Evolutionary conservation across 2,329 filamentous ascomycete species (phyloP).

Genomic region (Aspergillus ochraceus): DNA sequence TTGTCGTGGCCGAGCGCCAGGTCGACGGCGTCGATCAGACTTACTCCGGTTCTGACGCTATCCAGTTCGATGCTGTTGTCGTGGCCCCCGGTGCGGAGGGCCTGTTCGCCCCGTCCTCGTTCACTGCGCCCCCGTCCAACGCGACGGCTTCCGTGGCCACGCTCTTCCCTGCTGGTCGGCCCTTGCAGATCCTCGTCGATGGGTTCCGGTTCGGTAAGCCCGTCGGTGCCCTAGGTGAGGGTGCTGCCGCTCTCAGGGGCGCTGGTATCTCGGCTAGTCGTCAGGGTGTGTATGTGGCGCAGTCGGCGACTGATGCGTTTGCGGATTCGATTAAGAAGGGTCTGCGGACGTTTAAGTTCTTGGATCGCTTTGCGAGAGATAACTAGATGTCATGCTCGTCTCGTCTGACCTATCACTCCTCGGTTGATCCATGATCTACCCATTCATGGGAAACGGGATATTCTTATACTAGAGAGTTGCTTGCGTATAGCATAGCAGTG

Average conservation of each 20-base stretch:
- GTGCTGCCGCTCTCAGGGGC: slow-evolving; percentile 38
- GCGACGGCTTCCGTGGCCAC: slow-evolving; percentile 48
- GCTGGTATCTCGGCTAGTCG: slow-evolving; percentile 45
- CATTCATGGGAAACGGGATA: not conserved
- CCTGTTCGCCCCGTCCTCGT: slow-evolving; percentile 47
- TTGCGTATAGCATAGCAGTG: no score
- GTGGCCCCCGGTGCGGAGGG: slow-evolving; percentile 55
- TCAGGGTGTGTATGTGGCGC: slow-evolving; percentile 37
- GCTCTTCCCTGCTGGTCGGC: slow-evolving; percentile 64
- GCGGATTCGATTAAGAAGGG: slow-evolving; percentile 56
- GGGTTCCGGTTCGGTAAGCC: slow-evolving; percentile 71
- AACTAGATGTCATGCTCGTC: slow-evolving; percentile 12
- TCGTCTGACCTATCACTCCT: not conserved
- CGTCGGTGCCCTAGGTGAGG: slow-evolving; percentile 58
- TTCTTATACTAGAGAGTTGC: no score
- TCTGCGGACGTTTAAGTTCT: slow-evolving; percentile 65
- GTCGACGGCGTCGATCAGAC: slow-evolving; percentile 58
- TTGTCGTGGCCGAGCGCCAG: slow-evolving; percentile 63
- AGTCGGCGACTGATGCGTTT: slow-evolving; percentile 38
- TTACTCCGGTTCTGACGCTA: slow-evolving; percentile 63
- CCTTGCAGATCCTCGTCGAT: slow-evolving; percentile 62
- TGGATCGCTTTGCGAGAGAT: slow-evolving; percentile 63
- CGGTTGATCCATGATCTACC: not conserved
- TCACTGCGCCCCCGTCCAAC: slow-evolving; percentile 22
- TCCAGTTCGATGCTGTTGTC: slow-evolving; percentile 52